Conservation (phyloP, 257 asterid genomes). For the Cinchona pubescens region DNA sequence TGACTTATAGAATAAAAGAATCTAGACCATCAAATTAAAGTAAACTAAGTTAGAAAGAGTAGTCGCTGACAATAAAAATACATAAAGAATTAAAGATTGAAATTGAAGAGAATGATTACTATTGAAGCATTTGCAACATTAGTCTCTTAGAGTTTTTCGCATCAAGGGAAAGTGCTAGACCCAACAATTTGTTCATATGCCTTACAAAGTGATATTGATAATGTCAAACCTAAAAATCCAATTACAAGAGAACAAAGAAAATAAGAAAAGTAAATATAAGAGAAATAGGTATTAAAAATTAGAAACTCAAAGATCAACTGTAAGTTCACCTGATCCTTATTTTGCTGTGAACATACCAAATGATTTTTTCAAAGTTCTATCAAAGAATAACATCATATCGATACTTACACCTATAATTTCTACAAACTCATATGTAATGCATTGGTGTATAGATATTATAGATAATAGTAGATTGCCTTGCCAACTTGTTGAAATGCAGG, state of each 20-base stretch:
- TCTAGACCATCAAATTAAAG: neutral
- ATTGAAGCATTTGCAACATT: conserved; percentile 97
- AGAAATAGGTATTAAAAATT: neutral
- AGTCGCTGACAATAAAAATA: neutral
- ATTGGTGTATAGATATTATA: conserved; percentile 17
- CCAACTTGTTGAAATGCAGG: conserved; percentile 95
- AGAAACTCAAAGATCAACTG: neutral
- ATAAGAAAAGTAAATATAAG: conserved; percentile 12
- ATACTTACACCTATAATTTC: conserved; percentile 16
- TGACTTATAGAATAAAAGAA: neutral
- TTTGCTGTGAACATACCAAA: conserved; percentile 92
- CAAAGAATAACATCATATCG: conserved; percentile 12
- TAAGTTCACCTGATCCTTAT: conserved; percentile 81
- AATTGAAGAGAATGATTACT: conserved; percentile 39
- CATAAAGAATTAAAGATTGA: neutral
- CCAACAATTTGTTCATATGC: conserved; percentile 97
- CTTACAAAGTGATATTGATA: conserved; percentile 95
- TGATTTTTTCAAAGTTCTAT: conserved; percentile 95
- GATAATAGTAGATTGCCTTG: conserved; percentile 53
- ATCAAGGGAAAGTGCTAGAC: conserved; percentile 89
- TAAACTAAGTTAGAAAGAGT: neutral
- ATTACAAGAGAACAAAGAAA: conserved; percentile 14
- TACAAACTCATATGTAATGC: conserved; percentile 8
- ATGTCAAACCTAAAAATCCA: conserved; percentile 69
- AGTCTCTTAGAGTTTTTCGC: conserved; percentile 95